Evolutionary conservation across 768 basidiomycete species (phyloP).

Genomic region (Fibroporia radiculosa): DNA sequence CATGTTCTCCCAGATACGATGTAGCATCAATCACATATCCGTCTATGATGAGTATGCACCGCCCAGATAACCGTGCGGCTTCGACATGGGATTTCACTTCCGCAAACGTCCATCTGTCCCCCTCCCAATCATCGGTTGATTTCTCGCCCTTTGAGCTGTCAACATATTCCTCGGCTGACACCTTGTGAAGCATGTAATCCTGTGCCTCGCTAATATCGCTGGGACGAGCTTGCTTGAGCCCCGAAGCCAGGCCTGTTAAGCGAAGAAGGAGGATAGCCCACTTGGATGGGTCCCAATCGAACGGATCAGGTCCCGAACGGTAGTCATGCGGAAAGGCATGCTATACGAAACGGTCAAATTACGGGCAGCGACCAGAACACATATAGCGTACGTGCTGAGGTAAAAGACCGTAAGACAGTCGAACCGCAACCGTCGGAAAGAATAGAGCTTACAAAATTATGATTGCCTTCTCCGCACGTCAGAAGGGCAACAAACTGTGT

Average conservation of each 20-base stretch:
- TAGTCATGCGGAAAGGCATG: slow-evolving; percentile 78
- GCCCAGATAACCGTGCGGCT: slow-evolving; percentile 28
- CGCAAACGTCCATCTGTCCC: slow-evolving; percentile 33
- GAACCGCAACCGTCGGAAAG: not conserved
- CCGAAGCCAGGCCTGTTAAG: slow-evolving; percentile 35
- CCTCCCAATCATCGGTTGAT: slow-evolving; percentile 24
- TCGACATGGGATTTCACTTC: slow-evolving; percentile 29
- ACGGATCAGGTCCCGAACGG: slow-evolving; percentile 50
- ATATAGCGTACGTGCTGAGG: slow-evolving; percentile 35
- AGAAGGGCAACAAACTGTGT: slow-evolving; percentile 55
- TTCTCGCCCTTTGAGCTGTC: slow-evolving; percentile 10
- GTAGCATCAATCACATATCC: slow-evolving; percentile 58
- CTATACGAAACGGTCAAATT: slow-evolving; percentile 23
- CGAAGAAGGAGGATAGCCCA: slow-evolving; percentile 60
- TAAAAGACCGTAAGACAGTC: not conserved
- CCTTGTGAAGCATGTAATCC: slow-evolving; percentile 40
- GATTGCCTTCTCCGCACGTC: slow-evolving; percentile 73
- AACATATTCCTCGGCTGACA: not conserved
- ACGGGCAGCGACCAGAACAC: not conserved
- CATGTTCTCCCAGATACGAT: slow-evolving; percentile 57
- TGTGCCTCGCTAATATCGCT: slow-evolving; percentile 43
- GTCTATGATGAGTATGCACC: slow-evolving; percentile 49
- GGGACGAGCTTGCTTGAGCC: slow-evolving; percentile 41
- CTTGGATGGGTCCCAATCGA: slow-evolving; percentile 78
- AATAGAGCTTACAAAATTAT: slow-evolving; percentile 53